Evolutionary conservation across 2,329 filamentous ascomycete species (phyloP), one percentile per base, ranked within the genome.

Genomic region (Talaromyces sp.): DNA sequence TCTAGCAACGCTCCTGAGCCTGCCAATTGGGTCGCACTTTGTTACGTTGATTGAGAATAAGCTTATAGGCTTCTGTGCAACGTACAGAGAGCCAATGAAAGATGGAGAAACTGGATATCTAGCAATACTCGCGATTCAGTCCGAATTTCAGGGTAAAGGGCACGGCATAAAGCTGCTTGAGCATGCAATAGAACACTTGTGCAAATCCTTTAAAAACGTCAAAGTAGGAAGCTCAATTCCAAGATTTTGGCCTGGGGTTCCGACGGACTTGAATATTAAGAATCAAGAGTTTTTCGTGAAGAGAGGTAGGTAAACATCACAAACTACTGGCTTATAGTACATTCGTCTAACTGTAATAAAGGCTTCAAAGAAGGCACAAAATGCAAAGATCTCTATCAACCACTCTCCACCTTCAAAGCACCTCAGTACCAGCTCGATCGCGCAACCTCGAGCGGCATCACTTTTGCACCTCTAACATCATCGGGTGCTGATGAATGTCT

Each of bases 351-450:
- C 10, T 2, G n/a, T 15, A 19, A 22, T n/a, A 6, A 15, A 63
- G 62, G 54, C 62, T 63, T 63, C 37, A 50, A 27, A n/a, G 37
- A 60, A 41, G 33, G 41, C 2, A n/a, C 7, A 52, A 64, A 31
- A 25, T 50, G 43, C 3, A 64, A 52, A 50, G 62, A 64, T 49
- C 17, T 64, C 4, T 64, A 64, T 17, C 62, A 64, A 22, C 15
- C 31, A 10, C 62, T 64, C 15, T 56, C 54, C 15, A 35, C 43
- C 6, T 64, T 64, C 45, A 43, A 39, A 43, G 19, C 62, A 19
- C 62, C 62, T 1, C 62, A 64, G 13, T 49, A 64, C 17, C 17
- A 60, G 8, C 62, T 64, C 25, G 54, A 64, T 17, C 62, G 62
- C 33, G n/a, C 43, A 22, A 39, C 19, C 4, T 52, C 62, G 6